These are phyloP conservation scores for Samsoniella hepiali DNA, from an alignment of 2,329 filamentous ascomycete genomes.

Conservation along the genomic window DNA sequence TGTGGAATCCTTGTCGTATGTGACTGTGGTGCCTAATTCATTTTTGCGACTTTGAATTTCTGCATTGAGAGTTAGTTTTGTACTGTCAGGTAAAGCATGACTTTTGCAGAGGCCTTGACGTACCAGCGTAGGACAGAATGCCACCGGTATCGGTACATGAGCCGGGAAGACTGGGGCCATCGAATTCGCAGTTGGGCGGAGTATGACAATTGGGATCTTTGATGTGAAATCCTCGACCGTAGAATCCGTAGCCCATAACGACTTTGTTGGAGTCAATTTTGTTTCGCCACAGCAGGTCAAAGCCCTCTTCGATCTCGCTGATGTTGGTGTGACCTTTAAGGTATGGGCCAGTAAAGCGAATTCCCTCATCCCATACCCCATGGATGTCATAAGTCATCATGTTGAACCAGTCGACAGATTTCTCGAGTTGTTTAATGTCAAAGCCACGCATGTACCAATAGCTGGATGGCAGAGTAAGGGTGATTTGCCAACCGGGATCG, in stretches of 20 bases:
- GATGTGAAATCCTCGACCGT: conserved; percentile 29
- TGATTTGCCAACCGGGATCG: conserved; percentile 12
- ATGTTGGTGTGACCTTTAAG: conserved; percentile 40
- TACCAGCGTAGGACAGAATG: conserved; percentile 27
- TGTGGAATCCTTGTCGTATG: conserved; percentile 26
- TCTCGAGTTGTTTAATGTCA: conserved; percentile 23
- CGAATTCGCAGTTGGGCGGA: conserved; percentile 23
- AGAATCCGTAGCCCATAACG: conserved; percentile 39
- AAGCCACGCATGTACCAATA: conserved; percentile 32
- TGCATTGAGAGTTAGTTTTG: conserved; percentile 3
- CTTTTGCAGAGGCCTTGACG: background rate
- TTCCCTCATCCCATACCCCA: conserved; percentile 33
- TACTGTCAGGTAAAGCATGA: background rate
- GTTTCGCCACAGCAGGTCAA: conserved; percentile 42
- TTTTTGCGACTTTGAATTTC: conserved; percentile 34
- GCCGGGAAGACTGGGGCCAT: conserved; percentile 25
- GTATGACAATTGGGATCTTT: background rate
- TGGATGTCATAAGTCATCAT: conserved; percentile 46
- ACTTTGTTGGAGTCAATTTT: conserved; percentile 38
- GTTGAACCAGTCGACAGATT: conserved; percentile 39
- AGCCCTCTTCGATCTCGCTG: conserved; percentile 35
- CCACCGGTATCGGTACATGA: conserved; percentile 28
- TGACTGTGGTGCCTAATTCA: conserved; percentile 22
- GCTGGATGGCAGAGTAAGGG: conserved; percentile 21
- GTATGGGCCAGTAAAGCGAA: conserved; percentile 26